These are phyloP conservation scores for Diplodia intermedia DNA, from an alignment of 2,329 filamentous ascomycete genomes.

Conservation along the genomic window DNA sequence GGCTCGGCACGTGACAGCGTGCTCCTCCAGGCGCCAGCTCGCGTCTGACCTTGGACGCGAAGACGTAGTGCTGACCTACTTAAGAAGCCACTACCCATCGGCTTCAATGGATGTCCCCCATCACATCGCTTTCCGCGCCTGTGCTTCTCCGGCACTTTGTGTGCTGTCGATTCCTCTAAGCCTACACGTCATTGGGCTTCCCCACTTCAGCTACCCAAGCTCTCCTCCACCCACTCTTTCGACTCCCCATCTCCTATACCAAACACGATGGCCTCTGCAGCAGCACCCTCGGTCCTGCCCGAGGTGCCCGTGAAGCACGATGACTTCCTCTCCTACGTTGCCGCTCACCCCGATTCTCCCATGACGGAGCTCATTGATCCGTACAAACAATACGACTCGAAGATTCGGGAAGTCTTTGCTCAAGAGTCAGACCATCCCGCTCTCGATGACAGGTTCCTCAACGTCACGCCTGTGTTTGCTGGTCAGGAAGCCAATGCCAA, in stretches of 20 bases:
- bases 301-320: conserved; percentile 48
- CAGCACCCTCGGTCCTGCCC: conserved; percentile 40
- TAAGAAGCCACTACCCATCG: not conserved
- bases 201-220: not conserved
- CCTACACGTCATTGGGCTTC: not conserved
- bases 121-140: not conserved
- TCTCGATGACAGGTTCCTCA: conserved; percentile 65
- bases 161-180: not conserved
- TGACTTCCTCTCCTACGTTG: conserved; percentile 61
- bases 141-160: not conserved
- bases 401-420: conserved; percentile 71
- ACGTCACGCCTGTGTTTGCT: conserved; percentile 71
- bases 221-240: not conserved
- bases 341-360: conserved; percentile 59
- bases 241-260: not conserved
- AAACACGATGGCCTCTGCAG: conserved; percentile 8
- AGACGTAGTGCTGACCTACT: conserved; percentile 2
- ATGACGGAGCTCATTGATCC: conserved; percentile 68
- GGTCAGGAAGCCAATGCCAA: conserved; percentile 62
- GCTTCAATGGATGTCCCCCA: conserved; percentile 21
- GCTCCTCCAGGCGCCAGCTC: conserved; percentile 19
- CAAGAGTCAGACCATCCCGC: conserved; percentile 68
- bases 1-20: conserved; percentile 20
- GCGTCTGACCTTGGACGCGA: conserved; percentile 3
- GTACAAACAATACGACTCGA: conserved; percentile 71